Percentiles rank a stretch among this genome's conserved stretches.
Conservation (phyloP, 2,329 filamentous ascomycete species). For the Fusarium compactum region DNA sequence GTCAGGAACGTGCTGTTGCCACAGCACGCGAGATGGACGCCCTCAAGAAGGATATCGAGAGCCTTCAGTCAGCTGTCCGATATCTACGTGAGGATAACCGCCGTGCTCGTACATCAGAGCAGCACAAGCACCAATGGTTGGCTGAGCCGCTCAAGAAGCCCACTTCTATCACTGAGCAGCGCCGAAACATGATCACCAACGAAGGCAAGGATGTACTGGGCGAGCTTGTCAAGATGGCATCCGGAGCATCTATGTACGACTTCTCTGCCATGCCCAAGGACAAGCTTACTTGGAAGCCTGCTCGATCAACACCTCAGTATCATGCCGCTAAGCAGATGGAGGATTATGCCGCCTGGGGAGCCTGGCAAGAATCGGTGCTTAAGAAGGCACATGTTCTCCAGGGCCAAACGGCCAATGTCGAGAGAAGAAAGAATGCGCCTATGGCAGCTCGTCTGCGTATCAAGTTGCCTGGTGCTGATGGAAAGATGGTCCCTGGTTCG, state of each 20-base stretch:
- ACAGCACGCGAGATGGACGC: slow-evolving; percentile 79
- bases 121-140: slow-evolving; percentile 69
- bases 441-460: slow-evolving; percentile 64
- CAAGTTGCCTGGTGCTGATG: slow-evolving; percentile 59
- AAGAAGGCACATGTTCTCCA: slow-evolving; percentile 63
- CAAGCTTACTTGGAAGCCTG: slow-evolving; percentile 74
- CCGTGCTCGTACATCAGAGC: slow-evolving; percentile 69
- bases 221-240: slow-evolving; percentile 73
- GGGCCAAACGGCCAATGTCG: slow-evolving; percentile 36
- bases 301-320: slow-evolving; percentile 72
- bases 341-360: slow-evolving; percentile 72
- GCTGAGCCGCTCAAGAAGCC: slow-evolving; percentile 69
- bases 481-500: slow-evolving; percentile 57
- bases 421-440: slow-evolving; percentile 46
- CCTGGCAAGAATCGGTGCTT: slow-evolving; percentile 67
- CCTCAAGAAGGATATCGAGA: slow-evolving; percentile 75
- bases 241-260: slow-evolving; percentile 68
- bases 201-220: slow-evolving; percentile 74
- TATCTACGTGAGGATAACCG: slow-evolving; percentile 76
- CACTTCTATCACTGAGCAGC: slow-evolving; percentile 59
- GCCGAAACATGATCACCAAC: slow-evolving; percentile 64
- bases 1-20: slow-evolving; percentile 75
- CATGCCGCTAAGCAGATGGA: slow-evolving; percentile 74
- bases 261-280: slow-evolving; percentile 68
- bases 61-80: slow-evolving; percentile 73